These are phyloP conservation scores for Crucibulum laeve DNA, from an alignment of 768 basidiomycete species.

Conservation along the genomic window DNA sequence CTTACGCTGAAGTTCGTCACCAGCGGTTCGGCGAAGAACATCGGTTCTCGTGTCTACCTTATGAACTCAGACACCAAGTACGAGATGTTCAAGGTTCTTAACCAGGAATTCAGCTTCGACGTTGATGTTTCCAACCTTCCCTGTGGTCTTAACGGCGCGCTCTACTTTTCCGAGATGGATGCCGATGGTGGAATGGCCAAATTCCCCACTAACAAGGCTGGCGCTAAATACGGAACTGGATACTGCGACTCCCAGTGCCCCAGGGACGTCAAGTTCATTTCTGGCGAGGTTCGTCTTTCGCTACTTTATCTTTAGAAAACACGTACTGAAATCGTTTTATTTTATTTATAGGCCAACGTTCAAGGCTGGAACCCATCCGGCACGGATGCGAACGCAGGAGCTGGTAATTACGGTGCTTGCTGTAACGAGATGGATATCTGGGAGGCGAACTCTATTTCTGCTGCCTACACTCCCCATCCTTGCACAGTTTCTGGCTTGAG, in stretches of 20 bases:
- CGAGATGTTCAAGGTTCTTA: constrained; percentile 39
- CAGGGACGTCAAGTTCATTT: constrained; percentile 61
- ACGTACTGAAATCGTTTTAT: background rate
- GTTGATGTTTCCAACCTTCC: too few relatives aligned
- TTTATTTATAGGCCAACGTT: constrained; percentile 37
- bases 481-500: constrained; percentile 36
- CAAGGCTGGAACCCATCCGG: constrained; percentile 32
- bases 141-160: too few relatives aligned
- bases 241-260: too few relatives aligned
- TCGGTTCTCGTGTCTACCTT: constrained; percentile 46
- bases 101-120: constrained; percentile 61
- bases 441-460: constrained; percentile 51
- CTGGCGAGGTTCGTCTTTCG: constrained; percentile 37
- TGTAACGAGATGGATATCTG: constrained; percentile 60
- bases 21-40: constrained; percentile 26
- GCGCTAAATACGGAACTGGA: too few relatives aligned
- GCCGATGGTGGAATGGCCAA: constrained; percentile 47
- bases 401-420: constrained; percentile 45
- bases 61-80: constrained; percentile 41
- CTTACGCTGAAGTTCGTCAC: constrained; percentile 49
- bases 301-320: background rate
- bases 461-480: constrained; percentile 49
- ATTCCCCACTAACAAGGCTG: constrained; percentile 47
- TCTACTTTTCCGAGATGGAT: constrained; percentile 54
- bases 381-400: constrained; percentile 40